Base-by-base conservation (phyloP, 495 filamentous ascomycete genomes). In the Penicillium cataractarum region DNA sequence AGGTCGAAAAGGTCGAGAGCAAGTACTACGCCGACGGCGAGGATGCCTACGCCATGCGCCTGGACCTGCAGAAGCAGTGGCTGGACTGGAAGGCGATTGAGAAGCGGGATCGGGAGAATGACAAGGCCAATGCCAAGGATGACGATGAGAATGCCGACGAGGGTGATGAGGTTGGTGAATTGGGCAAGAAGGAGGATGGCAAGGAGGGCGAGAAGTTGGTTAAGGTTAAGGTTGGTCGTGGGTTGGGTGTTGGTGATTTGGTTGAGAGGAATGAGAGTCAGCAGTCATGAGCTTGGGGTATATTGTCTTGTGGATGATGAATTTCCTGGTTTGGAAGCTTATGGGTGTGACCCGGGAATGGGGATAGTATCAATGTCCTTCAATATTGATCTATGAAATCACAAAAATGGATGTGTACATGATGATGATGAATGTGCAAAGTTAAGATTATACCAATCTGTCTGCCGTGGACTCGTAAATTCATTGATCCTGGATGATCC, bases 21-120 rank as follows among this genome's bases (percentile, higher is more conserved):
- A 97, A 95, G 76, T 99, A 99, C 86, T 99, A 99, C 73, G 95
- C 95, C 42, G 95, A 98, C 77, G 93, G 93, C 52, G 95, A 99
- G 79, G 94, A 99, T 82, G 95, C 95, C 37, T 96, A 88, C 71
- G 89, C 87, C 66, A 99, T 99, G 95, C 88, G 87, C 67, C 88
- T 93, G 74, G 90, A 97, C 68, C 81, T 99, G 46, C 78, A 81
- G 31, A 80, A 83, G 57, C 82, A 93, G 66, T 80, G 75, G 75
- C 51, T 82, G 40, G 72, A 79, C 52, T 80, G 78, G 78, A 72
- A 70, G 46, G 76, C 74, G 66, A 79, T 75, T 70, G 80, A 69
- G 71, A 75, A 66, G 67, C 70, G 67, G 71, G 76, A 75, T 56
- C 71, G 67, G 64, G 73, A 74, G 75, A 79, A 74, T 55, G 63